Percentiles rank a stretch among this genome's conserved stretches.
Conservation (phyloP, 2,329 filamentous ascomycete species). For the Aspergillus puulaauensis region DNA sequence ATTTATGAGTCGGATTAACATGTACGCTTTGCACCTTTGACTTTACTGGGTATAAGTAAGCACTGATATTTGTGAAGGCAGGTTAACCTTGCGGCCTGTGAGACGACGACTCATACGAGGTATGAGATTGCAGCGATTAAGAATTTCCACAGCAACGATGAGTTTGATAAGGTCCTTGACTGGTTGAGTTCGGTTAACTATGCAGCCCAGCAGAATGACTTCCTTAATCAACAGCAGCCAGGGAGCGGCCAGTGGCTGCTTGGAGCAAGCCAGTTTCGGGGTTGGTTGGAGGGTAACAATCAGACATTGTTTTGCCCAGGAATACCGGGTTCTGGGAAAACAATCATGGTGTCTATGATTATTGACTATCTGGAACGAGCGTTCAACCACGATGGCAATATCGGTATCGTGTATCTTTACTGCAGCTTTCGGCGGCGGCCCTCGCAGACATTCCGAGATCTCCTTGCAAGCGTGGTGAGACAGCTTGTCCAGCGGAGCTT, state of each 20-base stretch:
- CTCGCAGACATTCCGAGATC: slow-evolving; percentile 35
- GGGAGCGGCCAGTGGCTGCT: slow-evolving; percentile 19
- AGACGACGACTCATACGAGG: neutral
- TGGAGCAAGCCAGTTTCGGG: slow-evolving; percentile 9
- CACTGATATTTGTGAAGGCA: neutral
- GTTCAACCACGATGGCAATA: slow-evolving; percentile 17
- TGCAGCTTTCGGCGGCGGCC: slow-evolving; percentile 39
- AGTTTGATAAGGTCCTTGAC: neutral
- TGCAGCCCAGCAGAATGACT: slow-evolving; percentile 1
- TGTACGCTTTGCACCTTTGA: neutral
- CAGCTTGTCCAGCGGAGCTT: slow-evolving; percentile 32
- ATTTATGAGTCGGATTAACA: neutral
- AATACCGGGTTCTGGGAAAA: slow-evolving; percentile 14
- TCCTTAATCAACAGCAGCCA: slow-evolving; percentile 7
- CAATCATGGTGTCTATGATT: slow-evolving; percentile 2
- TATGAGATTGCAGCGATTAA: neutral
- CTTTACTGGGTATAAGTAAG: neutral
- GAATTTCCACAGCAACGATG: neutral
- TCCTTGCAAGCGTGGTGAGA: slow-evolving; percentile 39
- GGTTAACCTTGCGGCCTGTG: neutral
- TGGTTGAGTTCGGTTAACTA: slow-evolving; percentile 4
- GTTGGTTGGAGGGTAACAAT: slow-evolving; percentile 11
- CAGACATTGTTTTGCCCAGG: slow-evolving; percentile 43
- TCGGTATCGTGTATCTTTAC: slow-evolving; percentile 48
- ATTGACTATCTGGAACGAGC: slow-evolving; percentile 39